Evolutionary conservation across 345 rosid species (phyloP).

Genomic region (Tarenaya hassleriana): DNA sequence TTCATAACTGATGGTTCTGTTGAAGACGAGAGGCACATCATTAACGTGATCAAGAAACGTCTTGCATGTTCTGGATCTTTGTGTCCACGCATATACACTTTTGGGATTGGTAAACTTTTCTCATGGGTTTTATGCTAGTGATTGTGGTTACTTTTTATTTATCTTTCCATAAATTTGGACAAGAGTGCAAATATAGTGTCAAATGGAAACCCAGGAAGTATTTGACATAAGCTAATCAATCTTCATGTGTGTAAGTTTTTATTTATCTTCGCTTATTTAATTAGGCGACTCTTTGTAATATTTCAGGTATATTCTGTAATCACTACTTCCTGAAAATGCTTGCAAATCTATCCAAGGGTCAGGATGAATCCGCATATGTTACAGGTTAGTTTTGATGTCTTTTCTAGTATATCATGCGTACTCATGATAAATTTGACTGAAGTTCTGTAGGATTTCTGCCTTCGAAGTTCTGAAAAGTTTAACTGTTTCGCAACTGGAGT

Average conservation of each 20-base stretch:
- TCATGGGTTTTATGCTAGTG: neutral
- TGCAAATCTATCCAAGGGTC: slow-evolving; percentile 62
- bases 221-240: too few species aligned
- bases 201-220: too few species aligned
- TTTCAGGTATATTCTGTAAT: slow-evolving; percentile 80
- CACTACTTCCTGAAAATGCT: slow-evolving; percentile 82
- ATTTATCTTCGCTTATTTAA: too few species aligned
- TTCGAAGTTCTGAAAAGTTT: neutral
- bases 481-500: too few species aligned
- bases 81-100: slow-evolving; percentile 66
- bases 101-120: slow-evolving; percentile 65
- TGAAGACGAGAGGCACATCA: slow-evolving; percentile 82
- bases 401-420: too few species aligned
- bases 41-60: slow-evolving; percentile 57
- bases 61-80: slow-evolving; percentile 41
- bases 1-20: slow-evolving; percentile 91
- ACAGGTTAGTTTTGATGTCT: slow-evolving; percentile 38
- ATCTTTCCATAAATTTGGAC: neutral
- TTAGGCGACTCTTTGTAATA: slow-evolving; percentile 7
- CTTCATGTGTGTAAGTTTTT: too few species aligned
- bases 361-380: slow-evolving; percentile 58
- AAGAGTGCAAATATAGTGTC: neutral
- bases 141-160: neutral
- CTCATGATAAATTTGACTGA: too few species aligned
- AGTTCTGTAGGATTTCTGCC: too few species aligned